Base-by-base conservation (phyloP, 441 rosid species). In the Daphne laureola region DNA sequence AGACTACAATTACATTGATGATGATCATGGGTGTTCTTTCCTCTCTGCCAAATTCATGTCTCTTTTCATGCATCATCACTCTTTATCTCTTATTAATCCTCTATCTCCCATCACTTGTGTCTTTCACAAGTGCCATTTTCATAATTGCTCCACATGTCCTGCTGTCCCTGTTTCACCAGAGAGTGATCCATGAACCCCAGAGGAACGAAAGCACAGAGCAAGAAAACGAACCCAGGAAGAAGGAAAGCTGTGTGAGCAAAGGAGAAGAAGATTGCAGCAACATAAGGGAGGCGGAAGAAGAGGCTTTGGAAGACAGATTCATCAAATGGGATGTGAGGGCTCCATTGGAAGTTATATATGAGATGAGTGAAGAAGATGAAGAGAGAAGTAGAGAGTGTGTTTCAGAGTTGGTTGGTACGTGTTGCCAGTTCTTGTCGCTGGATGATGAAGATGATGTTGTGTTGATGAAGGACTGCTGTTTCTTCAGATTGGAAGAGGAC, bases 271-370 rank as follows among this genome's bases (percentile, higher is more conserved):
- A 59, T 9, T 11, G 56, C 35, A 9, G 23, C 21, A 14, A 47
- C 0, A 46, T 27, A 18, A 11, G 42, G 11, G 14, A 15, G 40
- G 45, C 16, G 3, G 36, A 43, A 5, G 36, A 43, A 5, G 4
- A 15, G 43, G 18, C 25, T 14, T 58, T 54, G 12, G 73, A 66
- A n/a, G 14, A 14, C 1, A 63, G 55, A 14, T 87, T 84, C 56
- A 73, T 80, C 38, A 78, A 68, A 11, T 85, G 94, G 96, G 55
- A 85, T 54, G 71, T 85, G 36, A 73, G 77, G 54, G 91, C 90
- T 0, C 91, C 96, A 5, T 46, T 88, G 54, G 87, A 80, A 16
- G 84, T 83, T 38, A 88, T 88, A 50, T 72, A 88, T 54, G 93
- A 87, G 69, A 76, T 53, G 1, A 56, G 69, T 8, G 85, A 72